Base-by-base conservation (phyloP, 768 basidiomycete genomes). In the Rhodotorula kratochvilovae region DNA sequence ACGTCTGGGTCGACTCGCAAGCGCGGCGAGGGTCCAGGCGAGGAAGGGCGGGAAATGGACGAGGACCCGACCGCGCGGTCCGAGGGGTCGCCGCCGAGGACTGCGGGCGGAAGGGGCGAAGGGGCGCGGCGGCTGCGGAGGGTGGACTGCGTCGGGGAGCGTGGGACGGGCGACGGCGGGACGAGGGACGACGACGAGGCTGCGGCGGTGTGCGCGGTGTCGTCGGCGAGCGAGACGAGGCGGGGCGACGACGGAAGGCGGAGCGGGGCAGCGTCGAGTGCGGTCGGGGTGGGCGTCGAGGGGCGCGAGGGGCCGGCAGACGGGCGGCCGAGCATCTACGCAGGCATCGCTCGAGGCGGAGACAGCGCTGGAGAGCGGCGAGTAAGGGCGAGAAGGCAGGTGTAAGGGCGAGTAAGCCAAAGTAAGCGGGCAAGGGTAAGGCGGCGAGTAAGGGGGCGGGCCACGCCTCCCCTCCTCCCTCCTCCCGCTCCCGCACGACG, bases 1-100 rank as follows among this genome's bases (percentile, higher is more conserved):
- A 71, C 63, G 36, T 74, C 69, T 6, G 69, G 19, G 4, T 65
- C 60, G 33, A 61, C 53, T 0, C 16, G 6, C 29, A 23, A 4
- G 51, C 23, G 25, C 1, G 43, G n/a, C 33, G 53, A 45, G 17
- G 13, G n/a, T 15, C 15, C 2, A 16, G n/a, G 27, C 51, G 56
- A 36, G 0, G 55, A 29, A 4, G 36, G 12, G 27, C 54, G 29
- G 13, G 59, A 17, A 43, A 12, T 19, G 15, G 46, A 21, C 13
- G n/a, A 21, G n/a, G n/a, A 11, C n/a, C 29, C 13, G 15, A 50
- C 25, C 25, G n/a, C 51, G 12, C 29, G 12, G n/a, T 15, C 27
- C 10, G 25, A n/a, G 23, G 15, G 31, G 33, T 35, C 31, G 13
- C 1, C 55, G 29, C 33, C 33, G n/a, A 10, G 12, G 25, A 15